Base-by-base conservation (phyloP, 2,329 filamentous ascomycete genomes). In the Dothistroma pini region DNA sequence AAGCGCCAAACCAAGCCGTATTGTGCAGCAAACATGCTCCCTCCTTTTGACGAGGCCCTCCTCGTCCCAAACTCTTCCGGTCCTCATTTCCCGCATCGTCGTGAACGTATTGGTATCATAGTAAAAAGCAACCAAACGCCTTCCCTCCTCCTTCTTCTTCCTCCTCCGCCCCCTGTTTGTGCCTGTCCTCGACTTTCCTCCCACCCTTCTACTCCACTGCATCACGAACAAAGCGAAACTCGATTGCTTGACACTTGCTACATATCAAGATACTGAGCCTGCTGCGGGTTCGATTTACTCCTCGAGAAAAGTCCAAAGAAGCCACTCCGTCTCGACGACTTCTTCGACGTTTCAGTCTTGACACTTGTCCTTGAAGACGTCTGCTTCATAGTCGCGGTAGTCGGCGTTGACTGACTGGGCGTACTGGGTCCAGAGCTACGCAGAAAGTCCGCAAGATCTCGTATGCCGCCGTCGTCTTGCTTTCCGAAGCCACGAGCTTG, bases 391-490 rank as follows among this genome's bases (percentile, higher is more conserved):
- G 29, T 51, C 48, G 21, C 29, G 29, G 11, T 12, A 29, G 21
- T 31, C 21, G 48, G 22, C 14, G 29, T 31, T 5, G 48, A 14
- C 19, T 51, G 21, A 25, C 21, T 51, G 1, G 48, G 22, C 21
- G 21, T 34, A 31, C 54, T 41, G 5, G 66, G 64, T 31, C 58
- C 64, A 21, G 60, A 59, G 32, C 57, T 63, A 14, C 63, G 38
- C 32, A 66, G 48, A 34, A 64, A 66, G 19, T 66, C 64, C 8
- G 66, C 64, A 3, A 66, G 62, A 54, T 68, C 64, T 44, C 53
- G 48, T 11, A 63, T 63, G 38, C 59, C 63, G 19, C 53, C 58
- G n/a, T 56, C 44, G 3, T 56, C 57, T 12, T 44, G 59, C 19
- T 57, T 53, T 32, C 56, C 53, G 21, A 49, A 44, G 49, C 58